Evolutionary conservation across 129 eudicot species (phyloP).

Genomic region (Flaveria bidentis): DNA sequence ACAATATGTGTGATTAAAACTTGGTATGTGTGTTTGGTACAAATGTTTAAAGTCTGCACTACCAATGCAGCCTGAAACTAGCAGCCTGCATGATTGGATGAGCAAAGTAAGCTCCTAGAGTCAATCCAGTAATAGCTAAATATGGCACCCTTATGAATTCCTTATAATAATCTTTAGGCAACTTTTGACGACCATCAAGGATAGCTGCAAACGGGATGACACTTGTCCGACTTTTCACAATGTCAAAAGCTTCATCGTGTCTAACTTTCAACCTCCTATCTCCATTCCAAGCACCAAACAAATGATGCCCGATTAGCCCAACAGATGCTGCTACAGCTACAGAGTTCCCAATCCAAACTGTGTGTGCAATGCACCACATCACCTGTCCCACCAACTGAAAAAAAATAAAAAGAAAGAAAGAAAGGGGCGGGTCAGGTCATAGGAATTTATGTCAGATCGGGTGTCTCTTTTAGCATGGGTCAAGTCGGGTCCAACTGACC

Average conservation of each 20-base stretch:
- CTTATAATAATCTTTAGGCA: conserved; percentile 78
- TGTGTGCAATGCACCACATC: conserved; percentile 97
- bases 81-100: conserved; percentile 99
- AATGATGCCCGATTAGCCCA: conserved; percentile 91
- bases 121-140: conserved; percentile 66
- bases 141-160: conserved; percentile 92
- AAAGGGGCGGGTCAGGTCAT: neutral
- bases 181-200: conserved; percentile 88
- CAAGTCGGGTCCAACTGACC: neutral
- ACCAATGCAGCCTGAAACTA: conserved; percentile 93
- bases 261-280: conserved; percentile 77
- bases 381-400: conserved; percentile 95
- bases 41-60: conserved; percentile 21
- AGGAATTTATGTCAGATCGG: neutral
- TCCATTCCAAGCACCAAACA: conserved; percentile 98
- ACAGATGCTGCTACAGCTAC: conserved; percentile 89
- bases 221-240: conserved; percentile 79
- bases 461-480: neutral
- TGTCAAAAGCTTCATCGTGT: conserved; percentile 80
- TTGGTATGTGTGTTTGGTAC: conserved; percentile 16
- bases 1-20: neutral
- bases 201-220: conserved; percentile 90
- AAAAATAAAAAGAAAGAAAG: too few species aligned
- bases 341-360: conserved; percentile 93
- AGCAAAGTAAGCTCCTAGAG: conserved; percentile 88